A percentile compares a stretch with the other conserved stretches of the same genome.
Evolutionary conservation across 192 early-diverging fungal species (phyloP).

Genomic region (Piromyces sp.): DNA sequence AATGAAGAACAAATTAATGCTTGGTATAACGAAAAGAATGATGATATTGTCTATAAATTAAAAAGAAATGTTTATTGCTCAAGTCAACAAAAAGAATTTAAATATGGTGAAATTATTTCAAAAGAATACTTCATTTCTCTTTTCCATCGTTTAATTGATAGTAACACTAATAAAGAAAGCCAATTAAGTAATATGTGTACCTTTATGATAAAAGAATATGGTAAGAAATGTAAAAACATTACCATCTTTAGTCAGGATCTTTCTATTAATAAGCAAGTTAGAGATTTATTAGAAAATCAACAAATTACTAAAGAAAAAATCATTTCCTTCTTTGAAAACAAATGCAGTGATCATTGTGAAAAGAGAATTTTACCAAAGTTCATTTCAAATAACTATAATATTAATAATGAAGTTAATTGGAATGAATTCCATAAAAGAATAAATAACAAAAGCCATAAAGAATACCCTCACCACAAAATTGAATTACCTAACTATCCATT

Average conservation of each 20-base stretch:
- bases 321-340: neutral
- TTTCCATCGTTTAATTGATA: neutral
- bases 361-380: neutral
- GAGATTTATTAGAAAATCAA: neutral
- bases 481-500: neutral
- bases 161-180: no score
- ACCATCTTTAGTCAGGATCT: neutral
- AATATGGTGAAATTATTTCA: neutral
- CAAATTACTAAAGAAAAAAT: neutral
- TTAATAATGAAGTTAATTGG: neutral
- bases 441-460: neutral
- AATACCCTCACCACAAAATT: neutral
- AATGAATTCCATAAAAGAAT: neutral
- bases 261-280: neutral
- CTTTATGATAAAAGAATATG: neutral
- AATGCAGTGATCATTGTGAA: neutral
- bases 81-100: neutral
- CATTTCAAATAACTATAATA: neutral
- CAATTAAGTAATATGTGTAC: no score
- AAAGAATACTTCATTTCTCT: neutral
- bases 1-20: no score
- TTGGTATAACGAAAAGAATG: neutral
- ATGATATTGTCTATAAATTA: neutral
- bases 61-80: neutral
- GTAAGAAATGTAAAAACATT: neutral